Conservation (phyloP, 176 grass and related monocot species). For the Carex parvula region DNA sequence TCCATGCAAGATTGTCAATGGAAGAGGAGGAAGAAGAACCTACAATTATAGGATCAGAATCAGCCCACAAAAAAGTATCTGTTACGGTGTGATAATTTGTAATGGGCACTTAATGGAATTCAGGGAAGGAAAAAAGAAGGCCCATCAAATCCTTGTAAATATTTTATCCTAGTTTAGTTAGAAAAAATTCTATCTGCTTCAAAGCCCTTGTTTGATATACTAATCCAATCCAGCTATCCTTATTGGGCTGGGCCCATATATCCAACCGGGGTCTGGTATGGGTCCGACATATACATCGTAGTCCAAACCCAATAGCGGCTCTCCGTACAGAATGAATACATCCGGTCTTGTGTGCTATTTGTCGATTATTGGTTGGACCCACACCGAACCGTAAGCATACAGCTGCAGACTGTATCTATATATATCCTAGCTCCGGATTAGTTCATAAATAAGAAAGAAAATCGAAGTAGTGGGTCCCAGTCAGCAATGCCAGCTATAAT, state of each 20-base stretch:
- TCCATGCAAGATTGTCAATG: background rate
- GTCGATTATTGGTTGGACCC: background rate
- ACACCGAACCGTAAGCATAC: background rate
- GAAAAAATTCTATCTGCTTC: background rate
- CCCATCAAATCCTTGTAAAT: background rate
- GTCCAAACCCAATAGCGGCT: background rate
- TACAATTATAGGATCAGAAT: background rate
- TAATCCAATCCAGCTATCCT: background rate
- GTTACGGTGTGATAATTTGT: background rate
- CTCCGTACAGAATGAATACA: background rate
- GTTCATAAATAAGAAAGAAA: slow-evolving; percentile 22
- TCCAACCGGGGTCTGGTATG: background rate
- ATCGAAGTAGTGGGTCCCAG: slow-evolving; percentile 30
- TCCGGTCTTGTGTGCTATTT: background rate
- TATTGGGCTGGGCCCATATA: background rate
- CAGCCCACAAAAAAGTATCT: background rate
- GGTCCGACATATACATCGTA: background rate
- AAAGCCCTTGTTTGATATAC: background rate
- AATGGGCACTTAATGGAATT: background rate
- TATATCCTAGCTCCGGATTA: slow-evolving; percentile 14
- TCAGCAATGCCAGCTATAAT: slow-evolving; percentile 42
- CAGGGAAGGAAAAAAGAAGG: background rate
- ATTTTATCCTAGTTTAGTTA: background rate
- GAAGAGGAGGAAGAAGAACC: background rate
- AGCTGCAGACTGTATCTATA: background rate